phyloP scores from a whole-genome alignment of 768 basidiomycete species.

The Kwoniella botswanensis region DNA sequence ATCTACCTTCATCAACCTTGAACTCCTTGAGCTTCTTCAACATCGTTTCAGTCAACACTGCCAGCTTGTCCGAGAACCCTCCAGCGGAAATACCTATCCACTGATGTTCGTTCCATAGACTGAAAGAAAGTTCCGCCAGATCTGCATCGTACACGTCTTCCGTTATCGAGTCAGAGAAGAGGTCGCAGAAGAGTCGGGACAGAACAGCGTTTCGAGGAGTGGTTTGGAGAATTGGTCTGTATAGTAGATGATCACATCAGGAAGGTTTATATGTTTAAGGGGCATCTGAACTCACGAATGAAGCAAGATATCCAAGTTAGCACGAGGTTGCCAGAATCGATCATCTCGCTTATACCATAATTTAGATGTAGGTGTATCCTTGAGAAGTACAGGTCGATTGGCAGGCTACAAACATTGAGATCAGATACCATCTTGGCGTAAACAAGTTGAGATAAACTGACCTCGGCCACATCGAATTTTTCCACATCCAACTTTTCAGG shows the following conservation, averaged over 20 bases:
- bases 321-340: slow-evolving; percentile 92
- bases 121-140: slow-evolving; percentile 83
- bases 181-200: slow-evolving; percentile 81
- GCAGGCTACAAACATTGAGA: slow-evolving; percentile 63
- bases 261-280: no score
- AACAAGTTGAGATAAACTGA: slow-evolving; percentile 51
- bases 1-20: slow-evolving; percentile 70
- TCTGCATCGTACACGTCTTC: slow-evolving; percentile 93
- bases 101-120: slow-evolving; percentile 67
- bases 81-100: slow-evolving; percentile 71
- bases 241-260: no score
- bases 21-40: slow-evolving; percentile 71
- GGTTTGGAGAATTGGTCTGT: slow-evolving; percentile 58
- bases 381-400: slow-evolving; percentile 71
- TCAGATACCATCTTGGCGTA: neutral
- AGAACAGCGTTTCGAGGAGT: slow-evolving; percentile 73
- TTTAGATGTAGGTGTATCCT: slow-evolving; percentile 71
- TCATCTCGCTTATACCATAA: slow-evolving; percentile 99
- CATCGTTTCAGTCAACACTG: slow-evolving; percentile 73
- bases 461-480: slow-evolving; percentile 71
- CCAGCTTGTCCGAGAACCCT: slow-evolving; percentile 91
- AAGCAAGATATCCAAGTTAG: slow-evolving; percentile 68
- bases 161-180: slow-evolving; percentile 84
- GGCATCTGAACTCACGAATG: slow-evolving; percentile 38
- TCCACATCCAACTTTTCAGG: slow-evolving; percentile 83